A percentile compares a stretch with the other conserved stretches of the same genome.
These are phyloP conservation scores for Diutina neorugosa DNA, from an alignment of 1,139 yeast species.

Conservation along the genomic window DNA sequence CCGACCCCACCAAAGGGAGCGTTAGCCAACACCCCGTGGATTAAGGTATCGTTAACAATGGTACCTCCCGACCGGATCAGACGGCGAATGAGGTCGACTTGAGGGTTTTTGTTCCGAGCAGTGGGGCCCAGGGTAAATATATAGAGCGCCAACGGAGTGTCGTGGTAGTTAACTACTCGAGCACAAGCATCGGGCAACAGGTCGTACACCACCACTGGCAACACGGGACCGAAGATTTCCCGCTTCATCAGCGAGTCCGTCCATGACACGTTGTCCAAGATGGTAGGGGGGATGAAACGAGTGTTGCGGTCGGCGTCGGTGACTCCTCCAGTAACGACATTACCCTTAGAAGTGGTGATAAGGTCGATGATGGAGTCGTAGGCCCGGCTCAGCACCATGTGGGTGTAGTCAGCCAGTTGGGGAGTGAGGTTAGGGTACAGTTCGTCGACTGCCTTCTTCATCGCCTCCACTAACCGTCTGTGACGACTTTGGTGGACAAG, in stretches of 20 bases:
- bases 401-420: slow-evolving; percentile 34
- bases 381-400: slow-evolving; percentile 51
- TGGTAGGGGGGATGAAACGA: slow-evolving; percentile 62
- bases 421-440: slow-evolving; percentile 31
- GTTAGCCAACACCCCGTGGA: slow-evolving; percentile 60
- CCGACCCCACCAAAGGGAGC: slow-evolving; percentile 95
- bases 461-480: slow-evolving; percentile 26
- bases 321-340: slow-evolving; percentile 46
- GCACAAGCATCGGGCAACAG: slow-evolving; percentile 37
- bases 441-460: slow-evolving; percentile 29
- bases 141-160: slow-evolving; percentile 83
- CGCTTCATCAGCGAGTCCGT: slow-evolving; percentile 61
- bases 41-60: slow-evolving; percentile 56
- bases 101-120: slow-evolving; percentile 26
- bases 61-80: slow-evolving; percentile 66
- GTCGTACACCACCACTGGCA: slow-evolving; percentile 56
- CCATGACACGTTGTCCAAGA: slow-evolving; percentile 49
- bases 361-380: slow-evolving; percentile 36
- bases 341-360: slow-evolving; percentile 45
- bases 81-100: slow-evolving; percentile 38
- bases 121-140: slow-evolving; percentile 43
- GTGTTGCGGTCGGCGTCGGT: slow-evolving; percentile 21
- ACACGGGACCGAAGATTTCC: slow-evolving; percentile 78
- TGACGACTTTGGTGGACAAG: slow-evolving; percentile 50
- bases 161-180: slow-evolving; percentile 41